Percentiles rank a stretch among this genome's conserved stretches.
Conservation (phyloP, 192 early-diverging fungal genomes). For the Rhizophagus prolifer region DNA sequence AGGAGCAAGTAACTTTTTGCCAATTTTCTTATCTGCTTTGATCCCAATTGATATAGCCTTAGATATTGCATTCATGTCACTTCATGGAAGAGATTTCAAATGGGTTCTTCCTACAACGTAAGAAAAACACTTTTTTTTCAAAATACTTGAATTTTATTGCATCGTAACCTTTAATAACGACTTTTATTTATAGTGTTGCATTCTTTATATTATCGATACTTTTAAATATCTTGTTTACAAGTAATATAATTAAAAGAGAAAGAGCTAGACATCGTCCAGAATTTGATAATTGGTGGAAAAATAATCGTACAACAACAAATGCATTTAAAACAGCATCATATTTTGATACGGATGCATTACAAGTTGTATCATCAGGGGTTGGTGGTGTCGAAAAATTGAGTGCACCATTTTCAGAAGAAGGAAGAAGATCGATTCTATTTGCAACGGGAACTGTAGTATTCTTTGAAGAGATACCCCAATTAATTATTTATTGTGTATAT, state of each 20-base stretch:
- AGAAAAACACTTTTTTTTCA: background rate
- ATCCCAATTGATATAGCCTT: background rate
- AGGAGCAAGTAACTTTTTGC: background rate
- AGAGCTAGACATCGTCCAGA: no score
- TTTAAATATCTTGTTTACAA: background rate
- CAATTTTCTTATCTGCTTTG: background rate
- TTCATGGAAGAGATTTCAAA: background rate
- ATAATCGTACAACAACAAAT: background rate
- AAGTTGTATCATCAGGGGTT: background rate
- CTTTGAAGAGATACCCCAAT: background rate
- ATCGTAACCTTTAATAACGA: no score
- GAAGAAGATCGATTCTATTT: background rate
- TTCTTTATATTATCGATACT: background rate
- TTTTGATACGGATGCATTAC: background rate
- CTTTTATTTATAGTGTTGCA: background rate
- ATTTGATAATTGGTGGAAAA: no score
- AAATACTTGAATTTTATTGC: no score
- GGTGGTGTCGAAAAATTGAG: background rate
- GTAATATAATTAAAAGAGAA: background rate
- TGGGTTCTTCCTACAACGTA: background rate
- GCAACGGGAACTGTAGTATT: background rate
- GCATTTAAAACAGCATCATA: background rate
- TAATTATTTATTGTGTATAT: background rate
- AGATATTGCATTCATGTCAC: background rate
- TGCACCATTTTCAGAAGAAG: background rate